Evolutionary conservation across 169 alveolate genomes (phyloP).

Genomic region (Pseudocohnilembus persalinus): DNA sequence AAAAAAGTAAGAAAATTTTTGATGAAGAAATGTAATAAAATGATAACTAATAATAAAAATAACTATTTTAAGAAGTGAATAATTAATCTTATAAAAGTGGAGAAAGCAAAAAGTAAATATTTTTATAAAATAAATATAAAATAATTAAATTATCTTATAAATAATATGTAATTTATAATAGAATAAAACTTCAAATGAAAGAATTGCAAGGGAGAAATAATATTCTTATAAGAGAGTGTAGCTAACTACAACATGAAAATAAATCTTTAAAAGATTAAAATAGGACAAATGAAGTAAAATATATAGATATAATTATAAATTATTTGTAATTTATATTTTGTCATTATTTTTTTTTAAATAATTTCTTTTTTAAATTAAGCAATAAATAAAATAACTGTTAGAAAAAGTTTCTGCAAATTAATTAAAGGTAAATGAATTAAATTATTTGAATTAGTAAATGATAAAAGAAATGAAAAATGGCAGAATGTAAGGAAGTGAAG

Average conservation of each 20-base stretch:
- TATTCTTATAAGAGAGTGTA: background rate
- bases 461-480: background rate
- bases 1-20: too few species aligned
- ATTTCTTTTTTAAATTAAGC: background rate
- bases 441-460: slow-evolving; percentile 6
- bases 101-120: too few species aligned
- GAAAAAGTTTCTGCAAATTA: slow-evolving; percentile 20
- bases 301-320: background rate
- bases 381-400: slow-evolving; percentile 7
- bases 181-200: too few species aligned
- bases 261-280: background rate
- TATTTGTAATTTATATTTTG: background rate
- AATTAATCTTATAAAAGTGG: too few species aligned
- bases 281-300: background rate
- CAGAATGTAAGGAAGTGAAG: background rate
- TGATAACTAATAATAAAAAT: too few species aligned
- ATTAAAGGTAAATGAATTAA: slow-evolving; percentile 15
- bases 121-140: too few species aligned
- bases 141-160: too few species aligned
- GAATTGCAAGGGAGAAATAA: slow-evolving; percentile 17
- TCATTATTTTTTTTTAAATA: too few species aligned
- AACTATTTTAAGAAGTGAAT: too few species aligned
- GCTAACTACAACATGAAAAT: slow-evolving; percentile 7
- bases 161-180: too few species aligned
- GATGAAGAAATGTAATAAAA: too few species aligned